These are phyloP conservation scores for Lophiotrema nucula DNA, from an alignment of 495 filamentous ascomycete species.

Conservation along the genomic window DNA sequence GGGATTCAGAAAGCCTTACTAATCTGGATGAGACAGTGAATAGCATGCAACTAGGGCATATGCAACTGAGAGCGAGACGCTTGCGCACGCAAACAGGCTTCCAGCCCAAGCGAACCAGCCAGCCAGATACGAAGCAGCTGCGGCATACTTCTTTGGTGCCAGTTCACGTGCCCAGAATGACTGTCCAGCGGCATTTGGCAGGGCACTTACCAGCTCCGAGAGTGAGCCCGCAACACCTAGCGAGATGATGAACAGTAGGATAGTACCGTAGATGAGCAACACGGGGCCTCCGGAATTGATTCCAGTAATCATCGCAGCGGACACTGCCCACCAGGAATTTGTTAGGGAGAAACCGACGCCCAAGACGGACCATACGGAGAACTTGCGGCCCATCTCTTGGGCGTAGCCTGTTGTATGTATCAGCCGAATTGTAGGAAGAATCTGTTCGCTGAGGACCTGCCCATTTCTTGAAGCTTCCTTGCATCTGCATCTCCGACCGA, in stretches of 20 bases:
- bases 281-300: slow-evolving; percentile 61
- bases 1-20: slow-evolving; percentile 42
- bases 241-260: slow-evolving; percentile 55
- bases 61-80: slow-evolving; percentile 55
- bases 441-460: slow-evolving; percentile 29
- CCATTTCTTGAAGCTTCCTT: slow-evolving; percentile 50
- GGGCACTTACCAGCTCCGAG: slow-evolving; percentile 55
- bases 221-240: slow-evolving; percentile 56
- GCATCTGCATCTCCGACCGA: slow-evolving; percentile 28
- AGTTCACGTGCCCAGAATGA: slow-evolving; percentile 64
- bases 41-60: slow-evolving; percentile 56
- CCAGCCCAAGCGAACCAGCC: slow-evolving; percentile 61
- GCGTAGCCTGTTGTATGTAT: slow-evolving; percentile 46
- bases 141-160: slow-evolving; percentile 53
- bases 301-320: slow-evolving; percentile 56
- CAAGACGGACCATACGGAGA: slow-evolving; percentile 56
- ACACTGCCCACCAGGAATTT: slow-evolving; percentile 66
- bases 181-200: slow-evolving; percentile 63
- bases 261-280: slow-evolving; percentile 60
- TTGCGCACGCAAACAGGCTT: slow-evolving; percentile 57
- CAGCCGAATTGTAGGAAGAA: background rate
- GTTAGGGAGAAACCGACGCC: slow-evolving; percentile 62
- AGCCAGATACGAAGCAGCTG: slow-evolving; percentile 55
- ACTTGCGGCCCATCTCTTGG: slow-evolving; percentile 59
- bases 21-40: slow-evolving; percentile 57